phyloP scores from a whole-genome alignment of 148 eudicot genomes.

The Fagopyrum homotropicum region DNA sequence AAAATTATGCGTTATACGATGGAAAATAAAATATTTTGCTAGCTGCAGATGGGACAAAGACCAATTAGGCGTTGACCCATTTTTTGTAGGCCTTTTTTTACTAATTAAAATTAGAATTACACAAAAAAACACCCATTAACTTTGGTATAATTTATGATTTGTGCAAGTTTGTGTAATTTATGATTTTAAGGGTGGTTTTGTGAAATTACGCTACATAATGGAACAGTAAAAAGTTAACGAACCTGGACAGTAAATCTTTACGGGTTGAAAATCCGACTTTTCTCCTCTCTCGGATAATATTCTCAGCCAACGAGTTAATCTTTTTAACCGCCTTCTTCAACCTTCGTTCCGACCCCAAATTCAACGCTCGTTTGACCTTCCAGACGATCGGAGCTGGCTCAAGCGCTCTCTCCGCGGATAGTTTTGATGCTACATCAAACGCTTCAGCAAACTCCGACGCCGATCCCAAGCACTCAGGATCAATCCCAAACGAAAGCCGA shows the following conservation, averaged over 20 bases:
- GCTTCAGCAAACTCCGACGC: constrained; percentile 34
- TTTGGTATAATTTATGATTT: too few relatives aligned
- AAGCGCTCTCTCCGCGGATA: constrained; percentile 42
- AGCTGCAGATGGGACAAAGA: background rate
- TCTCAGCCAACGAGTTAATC: constrained; percentile 32
- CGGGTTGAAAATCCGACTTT: constrained; percentile 15
- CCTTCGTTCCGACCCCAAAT: constrained; percentile 40
- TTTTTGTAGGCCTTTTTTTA: background rate
- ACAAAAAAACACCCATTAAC: too few relatives aligned
- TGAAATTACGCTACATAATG: background rate
- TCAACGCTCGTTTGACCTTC: constrained; percentile 35
- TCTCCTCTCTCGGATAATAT: constrained; percentile 28
- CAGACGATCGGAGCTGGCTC: constrained; percentile 28
- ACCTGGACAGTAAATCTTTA: constrained; percentile 40
- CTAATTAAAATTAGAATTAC: too few relatives aligned
- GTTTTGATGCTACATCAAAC: constrained; percentile 38
- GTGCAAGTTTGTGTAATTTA: too few relatives aligned
- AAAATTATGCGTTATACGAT: background rate
- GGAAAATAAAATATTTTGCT: background rate
- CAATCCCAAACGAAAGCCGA: constrained; percentile 47
- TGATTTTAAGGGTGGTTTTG: too few relatives aligned
- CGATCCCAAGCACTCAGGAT: constrained; percentile 20
- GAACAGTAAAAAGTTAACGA: background rate
- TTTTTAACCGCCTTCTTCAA: constrained; percentile 29
- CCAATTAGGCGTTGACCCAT: background rate